Base-by-base conservation (phyloP, 164 flowering plant genomes). In the Kalanchoe fedtschenkoi region DNA sequence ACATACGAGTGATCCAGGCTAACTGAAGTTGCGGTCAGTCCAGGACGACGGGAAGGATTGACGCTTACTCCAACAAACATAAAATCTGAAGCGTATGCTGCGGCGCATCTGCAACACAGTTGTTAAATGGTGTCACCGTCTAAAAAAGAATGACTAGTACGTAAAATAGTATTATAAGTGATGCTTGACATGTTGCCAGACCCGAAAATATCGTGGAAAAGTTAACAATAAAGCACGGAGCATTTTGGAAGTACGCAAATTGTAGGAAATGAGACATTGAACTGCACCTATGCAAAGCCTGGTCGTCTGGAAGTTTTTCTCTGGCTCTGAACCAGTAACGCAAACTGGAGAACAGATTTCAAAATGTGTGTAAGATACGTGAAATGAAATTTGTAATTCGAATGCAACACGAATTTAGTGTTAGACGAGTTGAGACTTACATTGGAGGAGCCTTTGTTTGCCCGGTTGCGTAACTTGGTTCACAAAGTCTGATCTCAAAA, bases 211-310 rank as follows among this genome's bases (percentile, higher is more conserved):
- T n/a, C n/a, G n/a, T n/a, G n/a, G n/a, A n/a, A n/a, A n/a, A n/a
- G n/a, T n/a, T n/a, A n/a, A n/a, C n/a, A n/a, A n/a, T n/a, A n/a
- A n/a, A n/a, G n/a, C n/a, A n/a, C n/a, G n/a, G n/a, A n/a, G n/a
- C n/a, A n/a, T n/a, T n/a, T n/a, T n/a, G n/a, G n/a, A n/a, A n/a
- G n/a, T n/a, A n/a, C n/a, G n/a, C n/a, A n/a, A n/a, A n/a, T n/a
- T n/a, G n/a, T n/a, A n/a, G n/a, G n/a, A n/a, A n/a, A n/a, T n/a
- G 14, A 7, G n/a, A 29, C 14, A 37, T 4, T 11, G n/a, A n/a
- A n/a, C n/a, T n/a, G 32, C 34, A 58, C 61, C 61, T 58, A 14
- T 58, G 61, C 61, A 58, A 58, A 37, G 61, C 61, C 42, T 58
- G 61, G 41, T 58, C 61, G 34, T 58, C 61, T 22, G 61, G 17